phyloP scores from a whole-genome alignment of 306 rosid species.

The Citrullus mucosospermus region DNA sequence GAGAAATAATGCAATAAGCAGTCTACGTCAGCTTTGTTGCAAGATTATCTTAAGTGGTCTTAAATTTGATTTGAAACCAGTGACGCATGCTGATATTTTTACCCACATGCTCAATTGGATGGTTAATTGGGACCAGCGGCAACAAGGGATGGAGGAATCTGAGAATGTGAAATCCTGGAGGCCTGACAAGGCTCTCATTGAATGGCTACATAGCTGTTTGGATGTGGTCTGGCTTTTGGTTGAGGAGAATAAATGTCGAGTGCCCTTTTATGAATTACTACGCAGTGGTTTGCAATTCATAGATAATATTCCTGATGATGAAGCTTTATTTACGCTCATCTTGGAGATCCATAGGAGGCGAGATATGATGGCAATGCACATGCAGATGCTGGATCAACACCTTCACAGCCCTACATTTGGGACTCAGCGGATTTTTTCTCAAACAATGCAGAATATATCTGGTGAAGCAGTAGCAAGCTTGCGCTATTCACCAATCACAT shows the following conservation, averaged over 20 bases:
- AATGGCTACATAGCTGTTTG: constrained; percentile 95
- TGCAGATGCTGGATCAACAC: constrained; percentile 99
- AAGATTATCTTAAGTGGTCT: constrained; percentile 85
- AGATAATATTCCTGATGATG: constrained; percentile 90
- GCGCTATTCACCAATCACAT: constrained; percentile 86
- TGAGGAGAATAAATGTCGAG: constrained; percentile 82
- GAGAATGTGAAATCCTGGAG: constrained; percentile 50
- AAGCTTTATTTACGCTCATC: constrained; percentile 81
- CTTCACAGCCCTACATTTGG: constrained; percentile 97
- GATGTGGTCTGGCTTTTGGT: constrained; percentile 98
- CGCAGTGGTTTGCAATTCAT: constrained; percentile 88
- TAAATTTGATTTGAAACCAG: constrained; percentile 63
- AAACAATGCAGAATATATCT: constrained; percentile 47
- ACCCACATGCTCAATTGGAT: constrained; percentile 90
- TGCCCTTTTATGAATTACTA: constrained; percentile 88
- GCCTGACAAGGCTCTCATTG: constrained; percentile 73
- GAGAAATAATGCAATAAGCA: constrained; percentile 69
- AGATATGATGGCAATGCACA: constrained; percentile 99
- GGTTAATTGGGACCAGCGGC: constrained; percentile 93
- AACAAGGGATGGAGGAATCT: constrained; percentile 54
- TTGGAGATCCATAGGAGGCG: constrained; percentile 95
- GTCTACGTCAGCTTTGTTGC: constrained; percentile 97
- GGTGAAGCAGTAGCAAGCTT: constrained; percentile 48
- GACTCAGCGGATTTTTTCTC: constrained; percentile 62
- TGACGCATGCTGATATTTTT: constrained; percentile 65